Evolutionary conservation across 306 rosid genomes (phyloP), one percentile per base, ranked within the genome.

Genomic region (Senna siamea): DNA sequence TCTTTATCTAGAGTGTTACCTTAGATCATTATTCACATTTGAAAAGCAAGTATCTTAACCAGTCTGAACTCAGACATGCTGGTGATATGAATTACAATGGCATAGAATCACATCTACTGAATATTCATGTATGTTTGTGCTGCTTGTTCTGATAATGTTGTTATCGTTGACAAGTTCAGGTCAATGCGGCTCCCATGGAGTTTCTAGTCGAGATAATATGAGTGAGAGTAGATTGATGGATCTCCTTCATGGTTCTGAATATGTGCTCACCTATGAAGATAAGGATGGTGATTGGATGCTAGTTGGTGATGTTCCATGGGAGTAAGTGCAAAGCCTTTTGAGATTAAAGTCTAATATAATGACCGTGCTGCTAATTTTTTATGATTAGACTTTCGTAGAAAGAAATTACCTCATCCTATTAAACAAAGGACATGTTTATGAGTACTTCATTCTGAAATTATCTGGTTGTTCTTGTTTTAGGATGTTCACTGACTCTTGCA

Each of bases 271-370:
- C 22, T 93, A 89, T 76, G 98, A 93, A 85, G 98, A 93, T 80
- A 93, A 91, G 81, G 98, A 93, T 81, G 91, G 91, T 2, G 98
- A 93, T 55, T 93, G 97, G 98, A 91, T 93, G 98, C 90, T 93
- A 14, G 98, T 93, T 80, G 98, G 98, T 69, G 98, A 93, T 77
- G 98, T 93, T 73, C 98, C 98, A 1, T 93, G 98, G 98, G 88
- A 85, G 98, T 93, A 89, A 88, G 98, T 86, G 32, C 57, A 74
- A 41, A 59, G 43, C 57, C 15, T 54, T 40, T 69, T 76, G 65
- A 51, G 13, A 40, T 61, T 51, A 37, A 66, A 51, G 32, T 35
- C 43, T 66, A n/a, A 6, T 22, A 64, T 40, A 46, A 12, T 58
- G n/a, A 58, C 9, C 3, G 30, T 30, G 69, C 14, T 46, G 19